Base-by-base conservation (phyloP, 2,329 filamentous ascomycete genomes). In the Paraphoma chrysanthemicola region DNA sequence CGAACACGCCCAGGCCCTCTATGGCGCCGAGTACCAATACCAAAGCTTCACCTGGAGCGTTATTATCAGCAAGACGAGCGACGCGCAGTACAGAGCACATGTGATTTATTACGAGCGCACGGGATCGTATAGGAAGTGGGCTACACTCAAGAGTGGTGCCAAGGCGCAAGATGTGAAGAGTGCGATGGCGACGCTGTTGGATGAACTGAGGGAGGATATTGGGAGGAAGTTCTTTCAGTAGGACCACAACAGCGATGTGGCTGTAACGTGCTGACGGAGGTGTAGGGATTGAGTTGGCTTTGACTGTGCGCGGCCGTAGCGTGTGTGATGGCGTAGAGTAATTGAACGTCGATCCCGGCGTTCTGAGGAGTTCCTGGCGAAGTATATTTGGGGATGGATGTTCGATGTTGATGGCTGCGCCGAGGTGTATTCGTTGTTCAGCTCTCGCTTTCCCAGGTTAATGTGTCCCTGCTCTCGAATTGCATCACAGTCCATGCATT, bases 401-500 rank as follows among this genome's bases (percentile, higher is more conserved):
- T 23, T 23, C 5, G 23, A 23, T 23, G 23, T 23, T 23, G 23
- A 23, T 5, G 5, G 23, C 23, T 23, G 23, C 23, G 23, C 23
- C 23, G 23, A 23, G 23, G 23, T 23, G 23, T 23, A 23, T 23
- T 5, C 33, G 33, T 38, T 41, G 14, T 14, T 65, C 56, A 69
- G 6, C 41, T 49, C 54, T 71, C 67, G 31, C 63, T 63, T 48
- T 74, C 71, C 75, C 75, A 77, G 14, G 62, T 63, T 42, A 77
- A 56, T 36, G 72, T 76, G 47, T 76, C 72, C 23, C 66, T 54
- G 6, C 59, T 60, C 8, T 66, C 68, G 55, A 70, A 71, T 45
- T 76, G 73, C 66, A 77, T 69, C 3, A 74, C 58, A 2, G 71
- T 74, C 67, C 71, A 72, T 0, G 59, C 59, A 11, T 57, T 63